These are phyloP conservation scores for Xylaria venustula DNA, from an alignment of 495 filamentous ascomycete species.

Conservation along the genomic window DNA sequence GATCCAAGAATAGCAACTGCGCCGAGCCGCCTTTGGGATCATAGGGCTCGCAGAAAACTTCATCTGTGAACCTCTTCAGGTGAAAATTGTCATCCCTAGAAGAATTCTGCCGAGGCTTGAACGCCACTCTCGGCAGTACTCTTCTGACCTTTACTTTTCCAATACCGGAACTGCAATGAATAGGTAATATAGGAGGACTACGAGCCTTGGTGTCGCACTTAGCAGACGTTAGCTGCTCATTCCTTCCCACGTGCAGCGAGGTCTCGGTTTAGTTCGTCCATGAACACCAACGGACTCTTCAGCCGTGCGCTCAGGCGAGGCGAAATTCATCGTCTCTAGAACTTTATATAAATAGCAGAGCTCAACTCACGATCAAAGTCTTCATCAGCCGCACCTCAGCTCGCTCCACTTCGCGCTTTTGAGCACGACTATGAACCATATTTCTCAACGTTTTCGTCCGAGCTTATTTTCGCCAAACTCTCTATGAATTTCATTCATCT, in stretches of 20 bases:
- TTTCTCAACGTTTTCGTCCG: neutral
- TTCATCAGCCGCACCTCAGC: conserved; percentile 1
- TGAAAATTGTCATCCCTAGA: no score
- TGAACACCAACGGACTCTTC: neutral
- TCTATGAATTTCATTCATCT: no score
- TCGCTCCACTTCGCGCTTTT: neutral
- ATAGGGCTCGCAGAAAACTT: neutral
- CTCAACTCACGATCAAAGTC: neutral
- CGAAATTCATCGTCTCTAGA: neutral
- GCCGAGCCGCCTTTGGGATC: neutral
- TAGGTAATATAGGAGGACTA: neutral
- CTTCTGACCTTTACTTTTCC: no score
- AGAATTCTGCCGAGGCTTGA: no score
- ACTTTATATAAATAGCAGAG: neutral
- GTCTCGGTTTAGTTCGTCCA: neutral
- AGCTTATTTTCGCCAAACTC: neutral
- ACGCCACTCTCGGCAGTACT: no score
- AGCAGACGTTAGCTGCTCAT: neutral
- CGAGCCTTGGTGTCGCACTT: neutral
- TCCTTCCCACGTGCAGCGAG: conserved; percentile 4
- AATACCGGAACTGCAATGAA: no score
- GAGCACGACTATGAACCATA: neutral
- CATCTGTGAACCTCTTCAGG: neutral
- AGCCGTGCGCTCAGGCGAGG: neutral
- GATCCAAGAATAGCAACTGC: conserved; percentile 9